Evolutionary conservation across 169 alveolate genomes (phyloP).

Genomic region (Eimeria tenella): DNA sequence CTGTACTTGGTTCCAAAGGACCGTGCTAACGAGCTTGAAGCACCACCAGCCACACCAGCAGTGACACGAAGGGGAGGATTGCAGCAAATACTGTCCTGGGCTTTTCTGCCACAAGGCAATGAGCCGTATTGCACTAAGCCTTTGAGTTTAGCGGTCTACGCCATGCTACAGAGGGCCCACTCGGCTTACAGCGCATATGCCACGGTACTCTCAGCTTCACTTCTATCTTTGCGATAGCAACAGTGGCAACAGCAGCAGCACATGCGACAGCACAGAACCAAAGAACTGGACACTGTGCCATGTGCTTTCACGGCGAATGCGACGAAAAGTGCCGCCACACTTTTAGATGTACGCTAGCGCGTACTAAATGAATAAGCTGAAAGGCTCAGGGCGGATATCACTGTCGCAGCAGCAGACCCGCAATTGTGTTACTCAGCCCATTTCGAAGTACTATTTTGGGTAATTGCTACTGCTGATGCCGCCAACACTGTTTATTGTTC

Average conservation of each 20-base stretch:
- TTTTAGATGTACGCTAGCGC: background rate
- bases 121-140: too few relatives aligned
- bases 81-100: too few relatives aligned
- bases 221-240: background rate
- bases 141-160: too few relatives aligned
- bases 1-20: slow-evolving; percentile 26
- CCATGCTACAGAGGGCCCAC: background rate
- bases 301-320: background rate
- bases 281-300: background rate
- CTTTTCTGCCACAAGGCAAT: too few relatives aligned
- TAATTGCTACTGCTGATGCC: background rate
- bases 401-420: background rate
- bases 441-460: background rate
- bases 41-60: background rate
- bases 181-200: background rate
- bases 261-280: background rate
- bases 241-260: background rate
- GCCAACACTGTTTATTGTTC: background rate
- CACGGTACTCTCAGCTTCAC: background rate
- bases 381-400: background rate
- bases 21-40: background rate
- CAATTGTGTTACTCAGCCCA: background rate
- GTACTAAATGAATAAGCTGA: background rate
- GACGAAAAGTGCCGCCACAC: background rate
- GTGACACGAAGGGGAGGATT: background rate